Percentiles rank a stretch among this genome's conserved stretches.
Conservation (phyloP, 805 yeast species). For the Pichia ethanolica region DNA sequence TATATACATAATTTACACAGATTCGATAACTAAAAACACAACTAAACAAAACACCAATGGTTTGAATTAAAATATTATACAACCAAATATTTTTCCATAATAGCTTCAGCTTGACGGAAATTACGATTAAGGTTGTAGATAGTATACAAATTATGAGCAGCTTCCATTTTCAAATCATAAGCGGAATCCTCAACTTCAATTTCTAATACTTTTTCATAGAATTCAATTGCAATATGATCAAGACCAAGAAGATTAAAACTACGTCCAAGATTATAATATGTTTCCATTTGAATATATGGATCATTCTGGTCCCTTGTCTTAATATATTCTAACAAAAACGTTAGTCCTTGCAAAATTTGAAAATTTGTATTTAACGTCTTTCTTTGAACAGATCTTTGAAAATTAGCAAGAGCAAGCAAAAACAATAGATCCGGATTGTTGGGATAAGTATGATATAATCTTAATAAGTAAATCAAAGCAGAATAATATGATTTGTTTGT, state of each 20-base stretch:
- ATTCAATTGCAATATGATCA: slow-evolving; percentile 60
- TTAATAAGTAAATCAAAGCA: slow-evolving; percentile 66
- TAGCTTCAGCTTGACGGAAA: slow-evolving; percentile 47
- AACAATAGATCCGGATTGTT: slow-evolving; percentile 76
- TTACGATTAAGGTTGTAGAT: slow-evolving; percentile 77
- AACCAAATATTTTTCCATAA: slow-evolving; percentile 58
- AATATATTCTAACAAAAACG: slow-evolving; percentile 67
- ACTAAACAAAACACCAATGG: too few species aligned
- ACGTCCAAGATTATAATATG: slow-evolving; percentile 75
- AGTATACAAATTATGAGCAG: slow-evolving; percentile 77
- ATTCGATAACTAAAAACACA: too few species aligned
- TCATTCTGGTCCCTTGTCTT: slow-evolving; percentile 31
- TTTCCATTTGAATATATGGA: slow-evolving; percentile 61
- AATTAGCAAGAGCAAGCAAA: slow-evolving; percentile 67
- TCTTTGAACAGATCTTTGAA: slow-evolving; percentile 89
- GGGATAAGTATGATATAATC: slow-evolving; percentile 60
- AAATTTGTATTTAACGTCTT: slow-evolving; percentile 78
- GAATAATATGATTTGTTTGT: slow-evolving; percentile 79
- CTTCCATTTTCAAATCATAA: slow-evolving; percentile 57
- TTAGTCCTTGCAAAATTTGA: slow-evolving; percentile 81
- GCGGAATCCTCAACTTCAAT: slow-evolving; percentile 36
- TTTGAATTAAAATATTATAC: slow-evolving; percentile 20
- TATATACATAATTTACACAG: too few species aligned
- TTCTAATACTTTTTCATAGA: slow-evolving; percentile 61
- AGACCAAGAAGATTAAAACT: slow-evolving; percentile 80